Evolutionary conservation across 2,329 filamentous ascomycete genomes (phyloP), one percentile per base, ranked within the genome.

Genomic region (Ophiostoma triangulosporum): DNA sequence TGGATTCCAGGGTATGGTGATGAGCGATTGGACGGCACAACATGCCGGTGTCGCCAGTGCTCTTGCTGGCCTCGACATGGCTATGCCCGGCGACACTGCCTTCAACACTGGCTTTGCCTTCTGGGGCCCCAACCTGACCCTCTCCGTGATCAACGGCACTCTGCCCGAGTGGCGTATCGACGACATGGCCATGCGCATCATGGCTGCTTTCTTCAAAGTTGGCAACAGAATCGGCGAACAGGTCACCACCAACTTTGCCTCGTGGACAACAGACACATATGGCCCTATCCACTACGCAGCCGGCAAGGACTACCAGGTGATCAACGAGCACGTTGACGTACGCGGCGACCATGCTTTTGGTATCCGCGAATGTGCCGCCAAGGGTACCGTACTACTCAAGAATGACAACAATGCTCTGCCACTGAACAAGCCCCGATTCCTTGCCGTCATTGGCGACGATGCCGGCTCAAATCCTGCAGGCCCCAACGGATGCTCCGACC

Each of bases 341-440:
- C 86, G 83, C 52, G 76, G 69, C 40, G 74, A 91, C 53, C 90
- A 96, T 64, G 81, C 73, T 46, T 64, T 69, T 22, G 69, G 88
- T 51, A 91, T 95, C 58, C 83, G 89, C 32, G 78, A 88, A 59
- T 77, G 87, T 51, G 89, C 80, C 14, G 83, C 85, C 50, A 85
- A 86, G 66, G 88, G 86, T 15, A 89, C 84, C 2, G 89, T 98
- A 6, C 73, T 98, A 11, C 73, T 98, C 59, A 98, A 97, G 76
- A 96, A 97, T 68, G 73, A 67, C 6, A 81, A 82, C 20, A 81
- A 82, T 14, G 74, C 75, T 2, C 72, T 97, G 31, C 90, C 91
- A 0, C 74, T 96, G n/a, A 82, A 80, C 55, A 81, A 82, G 64
- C 86, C 91, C 60, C 83, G 78, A 62, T 85, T 86, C 62, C 70